Evolutionary conservation across 75 land plant species (phyloP).

Genomic region (Ceratopteris richardii): DNA sequence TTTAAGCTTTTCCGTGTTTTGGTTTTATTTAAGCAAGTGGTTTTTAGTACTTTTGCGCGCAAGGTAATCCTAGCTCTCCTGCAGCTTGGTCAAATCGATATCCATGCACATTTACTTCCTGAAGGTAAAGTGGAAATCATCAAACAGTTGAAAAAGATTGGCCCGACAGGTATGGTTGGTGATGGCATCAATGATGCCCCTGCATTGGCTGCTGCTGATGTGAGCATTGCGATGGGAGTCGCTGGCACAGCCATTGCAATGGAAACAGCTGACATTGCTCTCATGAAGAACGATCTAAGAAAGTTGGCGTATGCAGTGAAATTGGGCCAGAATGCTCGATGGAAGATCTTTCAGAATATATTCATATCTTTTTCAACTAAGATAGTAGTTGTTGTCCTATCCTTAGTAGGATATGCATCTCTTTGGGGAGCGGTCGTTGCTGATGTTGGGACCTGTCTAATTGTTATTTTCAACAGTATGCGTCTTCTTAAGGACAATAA

Average conservation of each 20-base stretch:
- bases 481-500: conserved; percentile 23
- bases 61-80: not conserved
- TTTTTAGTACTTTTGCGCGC: too few species aligned
- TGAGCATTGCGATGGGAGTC: conserved; percentile 93
- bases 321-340: conserved; percentile 32
- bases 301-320: conserved; percentile 49
- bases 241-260: conserved; percentile 83
- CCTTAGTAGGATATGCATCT: conserved; percentile 64
- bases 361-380: conserved; percentile 57
- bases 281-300: conserved; percentile 83
- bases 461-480: conserved; percentile 83
- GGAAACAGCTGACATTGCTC: conserved; percentile 74
- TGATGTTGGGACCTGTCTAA: conserved; percentile 79
- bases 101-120: conserved; percentile 73
- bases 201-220: conserved; percentile 76
- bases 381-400: conserved; percentile 46
- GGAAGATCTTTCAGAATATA: conserved; percentile 54
- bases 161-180: conserved; percentile 75
- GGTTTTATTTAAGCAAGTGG: too few species aligned
- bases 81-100: conserved; percentile 45
- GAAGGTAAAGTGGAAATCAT: conserved; percentile 53
- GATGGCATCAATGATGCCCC: conserved; percentile 94
- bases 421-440: conserved; percentile 85
- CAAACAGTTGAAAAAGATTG: conserved; percentile 27
- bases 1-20: too few species aligned